Percentiles rank a stretch among this genome's conserved stretches.
Evolutionary conservation across 148 eudicot genomes (phyloP).

Genomic region (Rhododendron simsii): DNA sequence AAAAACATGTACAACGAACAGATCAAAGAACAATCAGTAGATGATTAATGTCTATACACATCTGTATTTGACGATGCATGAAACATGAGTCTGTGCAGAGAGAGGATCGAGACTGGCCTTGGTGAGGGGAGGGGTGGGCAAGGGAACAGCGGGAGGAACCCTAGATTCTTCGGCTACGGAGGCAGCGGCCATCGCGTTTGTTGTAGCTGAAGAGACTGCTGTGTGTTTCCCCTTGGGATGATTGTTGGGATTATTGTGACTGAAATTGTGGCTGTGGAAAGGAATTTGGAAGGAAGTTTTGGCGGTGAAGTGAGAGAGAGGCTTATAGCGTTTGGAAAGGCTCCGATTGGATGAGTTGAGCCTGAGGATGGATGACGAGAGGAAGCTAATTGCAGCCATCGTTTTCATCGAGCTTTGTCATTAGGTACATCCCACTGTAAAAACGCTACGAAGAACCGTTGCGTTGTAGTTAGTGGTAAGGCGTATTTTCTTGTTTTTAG

Average conservation of each 20-base stretch:
- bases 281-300: neutral
- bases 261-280: neutral
- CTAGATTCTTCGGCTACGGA: slow-evolving; percentile 66
- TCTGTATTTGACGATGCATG: neutral
- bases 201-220: slow-evolving; percentile 5
- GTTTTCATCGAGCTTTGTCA: slow-evolving; percentile 2
- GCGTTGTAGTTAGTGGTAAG: no score
- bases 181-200: slow-evolving; percentile 39
- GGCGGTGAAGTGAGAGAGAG: neutral
- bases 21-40: neutral
- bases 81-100: neutral
- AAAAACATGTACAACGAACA: neutral
- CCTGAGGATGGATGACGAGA: neutral
- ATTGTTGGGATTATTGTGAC: neutral
- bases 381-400: neutral
- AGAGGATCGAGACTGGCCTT: slow-evolving; percentile 30
- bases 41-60: neutral
- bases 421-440: neutral
- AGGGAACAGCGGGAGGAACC: slow-evolving; percentile 61
- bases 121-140: slow-evolving; percentile 54
- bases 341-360: neutral
- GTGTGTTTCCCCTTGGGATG: neutral
- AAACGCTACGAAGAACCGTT: no score
- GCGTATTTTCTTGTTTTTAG: no score
- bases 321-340: neutral